These are phyloP conservation scores for Ustilago trichophora DNA, from an alignment of 1,284 basidiomycete species.

Conservation along the genomic window DNA sequence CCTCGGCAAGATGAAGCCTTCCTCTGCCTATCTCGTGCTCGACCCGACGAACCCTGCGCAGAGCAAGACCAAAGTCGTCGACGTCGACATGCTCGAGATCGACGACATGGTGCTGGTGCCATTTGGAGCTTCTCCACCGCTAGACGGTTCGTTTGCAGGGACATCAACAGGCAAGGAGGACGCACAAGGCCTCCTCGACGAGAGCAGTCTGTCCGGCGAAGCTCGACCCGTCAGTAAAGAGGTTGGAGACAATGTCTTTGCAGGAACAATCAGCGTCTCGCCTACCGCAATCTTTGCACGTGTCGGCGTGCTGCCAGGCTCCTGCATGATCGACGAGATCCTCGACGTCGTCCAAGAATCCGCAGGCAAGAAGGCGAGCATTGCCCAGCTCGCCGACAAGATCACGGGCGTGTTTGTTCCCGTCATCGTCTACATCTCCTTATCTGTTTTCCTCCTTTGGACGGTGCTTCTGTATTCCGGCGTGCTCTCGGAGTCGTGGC, in stretches of 20 bases:
- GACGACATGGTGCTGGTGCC: conserved; percentile 80
- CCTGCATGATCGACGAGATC: conserved; percentile 81
- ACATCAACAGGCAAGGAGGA: conserved; percentile 54
- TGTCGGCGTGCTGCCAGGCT: conserved; percentile 74
- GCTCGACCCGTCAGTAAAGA: conserved; percentile 74
- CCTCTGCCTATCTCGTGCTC: conserved; percentile 73
- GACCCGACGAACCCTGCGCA: conserved; percentile 31
- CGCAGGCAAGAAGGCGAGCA: conserved; percentile 77
- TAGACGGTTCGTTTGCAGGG: conserved; percentile 75
- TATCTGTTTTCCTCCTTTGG: conserved; percentile 81
- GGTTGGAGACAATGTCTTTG: conserved; percentile 75
- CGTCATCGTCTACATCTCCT: conserved; percentile 72
- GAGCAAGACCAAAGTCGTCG: conserved; percentile 21
- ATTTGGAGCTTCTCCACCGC: conserved; percentile 77
- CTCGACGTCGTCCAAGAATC: conserved; percentile 80
- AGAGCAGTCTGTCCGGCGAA: conserved; percentile 86
- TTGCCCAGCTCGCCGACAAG: conserved; percentile 79
- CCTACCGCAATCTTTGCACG: conserved; percentile 72
- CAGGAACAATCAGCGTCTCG: conserved; percentile 79
- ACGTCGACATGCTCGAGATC: conserved; percentile 72
- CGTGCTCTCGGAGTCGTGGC: conserved; percentile 15
- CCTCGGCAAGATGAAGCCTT: conserved; percentile 75
- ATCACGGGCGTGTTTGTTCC: conserved; percentile 67
- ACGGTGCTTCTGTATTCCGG: conserved; percentile 69
- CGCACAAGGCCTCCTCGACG: conserved; percentile 74